These are phyloP conservation scores for Leptographium galeiforme DNA, from an alignment of 2,329 filamentous ascomycete genomes.

Conservation along the genomic window DNA sequence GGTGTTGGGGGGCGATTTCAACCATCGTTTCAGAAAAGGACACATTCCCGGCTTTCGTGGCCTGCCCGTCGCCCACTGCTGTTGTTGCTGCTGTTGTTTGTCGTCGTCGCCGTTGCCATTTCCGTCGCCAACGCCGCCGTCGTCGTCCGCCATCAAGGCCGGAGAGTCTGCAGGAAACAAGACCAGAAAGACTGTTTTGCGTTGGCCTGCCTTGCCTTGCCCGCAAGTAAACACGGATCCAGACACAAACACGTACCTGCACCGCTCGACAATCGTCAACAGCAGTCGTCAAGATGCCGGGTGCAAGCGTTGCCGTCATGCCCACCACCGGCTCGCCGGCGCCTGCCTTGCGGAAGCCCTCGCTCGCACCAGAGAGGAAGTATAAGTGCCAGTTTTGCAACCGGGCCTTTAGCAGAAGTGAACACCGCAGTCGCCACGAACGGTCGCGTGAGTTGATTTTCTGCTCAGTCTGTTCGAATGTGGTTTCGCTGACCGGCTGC, in stretches of 20 bases:
- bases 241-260: neutral
- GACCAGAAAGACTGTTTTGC: neutral
- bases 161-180: neutral
- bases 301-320: conserved; percentile 52
- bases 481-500: conserved; percentile 5
- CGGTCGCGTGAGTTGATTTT: conserved; percentile 71
- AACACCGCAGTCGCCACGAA: conserved; percentile 94
- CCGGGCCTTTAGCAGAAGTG: conserved; percentile 90
- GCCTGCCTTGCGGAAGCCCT: conserved; percentile 61
- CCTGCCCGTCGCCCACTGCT: conserved; percentile 12
- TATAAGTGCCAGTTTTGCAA: conserved; percentile 99
- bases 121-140: conserved; percentile 12
- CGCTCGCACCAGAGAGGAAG: conserved; percentile 80
- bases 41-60: conserved; percentile 18
- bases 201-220: neutral
- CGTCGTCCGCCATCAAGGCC: conserved; percentile 9
- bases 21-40: conserved; percentile 39
- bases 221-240: neutral
- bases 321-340: conserved; percentile 53
- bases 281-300: conserved; percentile 47
- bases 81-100: conserved; percentile 9
- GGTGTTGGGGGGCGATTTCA: conserved; percentile 41
- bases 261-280: conserved; percentile 12
- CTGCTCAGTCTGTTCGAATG: neutral
- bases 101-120: conserved; percentile 16